Evolutionary conservation across 345 rosid genomes (phyloP).

Genomic region (Brassica nigra): DNA sequence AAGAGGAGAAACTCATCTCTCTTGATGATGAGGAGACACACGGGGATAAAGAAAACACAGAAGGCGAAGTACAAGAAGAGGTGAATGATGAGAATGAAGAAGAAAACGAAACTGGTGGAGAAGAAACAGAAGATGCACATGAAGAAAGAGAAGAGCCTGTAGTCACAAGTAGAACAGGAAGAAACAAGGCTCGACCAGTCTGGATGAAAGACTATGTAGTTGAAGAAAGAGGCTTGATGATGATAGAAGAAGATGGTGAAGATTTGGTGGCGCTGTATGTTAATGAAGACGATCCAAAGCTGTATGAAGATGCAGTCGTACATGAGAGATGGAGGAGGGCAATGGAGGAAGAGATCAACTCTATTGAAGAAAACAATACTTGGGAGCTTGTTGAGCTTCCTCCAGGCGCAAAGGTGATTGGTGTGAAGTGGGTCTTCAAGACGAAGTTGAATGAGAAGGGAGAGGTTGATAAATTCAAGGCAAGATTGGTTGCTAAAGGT

Average conservation of each 20-base stretch:
- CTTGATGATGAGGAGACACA: no score
- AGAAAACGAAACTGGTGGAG: no score
- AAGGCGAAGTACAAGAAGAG: no score
- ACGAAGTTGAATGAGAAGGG: background rate
- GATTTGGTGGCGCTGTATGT: background rate
- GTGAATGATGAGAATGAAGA: no score
- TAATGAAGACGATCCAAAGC: background rate
- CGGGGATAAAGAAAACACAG: no score
- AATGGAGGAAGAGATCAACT: background rate
- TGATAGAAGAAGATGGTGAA: background rate
- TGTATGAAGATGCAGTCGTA: background rate
- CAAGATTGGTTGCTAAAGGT: background rate
- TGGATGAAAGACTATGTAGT: background rate
- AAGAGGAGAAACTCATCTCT: no score
- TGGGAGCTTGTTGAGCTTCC: background rate
- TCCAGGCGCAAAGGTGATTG: no score
- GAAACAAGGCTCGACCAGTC: background rate
- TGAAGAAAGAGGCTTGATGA: background rate
- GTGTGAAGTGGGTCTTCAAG: background rate
- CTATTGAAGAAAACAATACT: background rate
- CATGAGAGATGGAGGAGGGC: background rate
- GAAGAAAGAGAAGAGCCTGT: no score
- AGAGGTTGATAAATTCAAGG: background rate
- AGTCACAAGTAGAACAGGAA: no score
- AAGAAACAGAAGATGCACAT: background rate